A percentile compares a stretch with the other conserved stretches of the same genome.
Evolutionary conservation across 768 basidiomycete genomes (phyloP).

Genomic region (Termitomyces sp.): DNA sequence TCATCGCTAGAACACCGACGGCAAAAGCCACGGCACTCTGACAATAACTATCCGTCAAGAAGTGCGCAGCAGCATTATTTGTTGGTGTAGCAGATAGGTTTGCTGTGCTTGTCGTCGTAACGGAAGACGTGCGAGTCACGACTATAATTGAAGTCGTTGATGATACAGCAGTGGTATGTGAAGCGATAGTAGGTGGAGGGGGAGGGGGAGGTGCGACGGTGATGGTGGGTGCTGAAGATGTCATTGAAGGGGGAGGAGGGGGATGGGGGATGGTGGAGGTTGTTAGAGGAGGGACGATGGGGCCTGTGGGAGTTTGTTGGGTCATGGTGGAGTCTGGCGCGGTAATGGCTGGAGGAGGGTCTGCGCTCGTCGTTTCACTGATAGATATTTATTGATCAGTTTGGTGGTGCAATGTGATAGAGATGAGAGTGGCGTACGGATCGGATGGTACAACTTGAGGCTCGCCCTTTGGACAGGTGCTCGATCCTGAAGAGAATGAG

Average conservation of each 20-base stretch:
- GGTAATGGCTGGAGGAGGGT: background rate
- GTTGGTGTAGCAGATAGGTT: background rate
- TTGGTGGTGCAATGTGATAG: too few relatives aligned
- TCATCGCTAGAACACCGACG: background rate
- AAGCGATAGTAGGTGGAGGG: background rate
- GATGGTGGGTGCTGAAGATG: background rate
- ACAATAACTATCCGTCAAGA: background rate
- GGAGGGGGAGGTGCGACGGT: background rate
- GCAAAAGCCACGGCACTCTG: background rate
- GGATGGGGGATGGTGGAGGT: background rate
- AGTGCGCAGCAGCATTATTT: background rate
- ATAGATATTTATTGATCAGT: background rate
- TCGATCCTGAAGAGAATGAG: slow-evolving; percentile 9
- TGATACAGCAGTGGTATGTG: background rate
- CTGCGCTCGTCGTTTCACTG: background rate
- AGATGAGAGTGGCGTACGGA: background rate
- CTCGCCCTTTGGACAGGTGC: slow-evolving; percentile 1
- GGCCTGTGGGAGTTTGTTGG: background rate
- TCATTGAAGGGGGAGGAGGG: background rate
- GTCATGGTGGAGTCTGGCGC: background rate
- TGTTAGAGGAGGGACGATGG: background rate
- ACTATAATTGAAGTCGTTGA: background rate
- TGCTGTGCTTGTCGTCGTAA: background rate
- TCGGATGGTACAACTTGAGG: background rate
- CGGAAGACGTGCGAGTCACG: background rate